Evolutionary conservation across 805 yeast species (phyloP), one percentile per base, ranked within the genome.

Genomic region (Tetrapisispora pingtungensis): DNA sequence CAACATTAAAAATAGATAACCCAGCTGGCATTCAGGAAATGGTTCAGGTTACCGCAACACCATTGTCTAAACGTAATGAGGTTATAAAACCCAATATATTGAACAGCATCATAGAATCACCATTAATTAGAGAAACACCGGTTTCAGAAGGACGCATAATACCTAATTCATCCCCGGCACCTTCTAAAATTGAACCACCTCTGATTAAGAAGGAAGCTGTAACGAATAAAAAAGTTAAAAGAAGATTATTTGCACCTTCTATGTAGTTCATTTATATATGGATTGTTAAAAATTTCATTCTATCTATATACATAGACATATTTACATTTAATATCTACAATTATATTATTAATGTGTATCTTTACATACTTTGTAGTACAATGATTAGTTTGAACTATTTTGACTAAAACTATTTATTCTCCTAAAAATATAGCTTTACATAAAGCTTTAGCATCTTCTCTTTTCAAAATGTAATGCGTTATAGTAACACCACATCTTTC

Each of bases 391-490:
- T 3, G 20, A 35, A 10, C 14, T 39, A 42, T 33, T 33, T 34
- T 13, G 10, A 32, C 10, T 17, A 4, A 36, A 36, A 24, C 4
- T 33, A 47, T 46, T 19, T 58, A 44, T 53, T 81, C 89, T 8
- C 90, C 95, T 58, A 84, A 81, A 59, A 83, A 84, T 10, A 85
- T 73, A 6, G 88, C 88, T 48, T 75, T 69, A 26, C 72, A 71
- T 13, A 84, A 68, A 36, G 67, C 72, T 47, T 64, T 68, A 1
- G 78, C 76, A 56, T 68, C 75, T 1, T 64, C 61, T 46, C 74
- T 72, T 33, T 70, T 66, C 15, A 71, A 51, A 3, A 86, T 68
- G 24, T 64, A 66, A 7, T 70, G 64, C 1, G 84, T 70, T 43
- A 87, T 65, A 0, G 71, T 64, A 14, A 66, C 70, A 38, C 95